These are phyloP conservation scores for Aureobasidium uvarum DNA, from an alignment of 2,329 filamentous ascomycete genomes.

Conservation along the genomic window DNA sequence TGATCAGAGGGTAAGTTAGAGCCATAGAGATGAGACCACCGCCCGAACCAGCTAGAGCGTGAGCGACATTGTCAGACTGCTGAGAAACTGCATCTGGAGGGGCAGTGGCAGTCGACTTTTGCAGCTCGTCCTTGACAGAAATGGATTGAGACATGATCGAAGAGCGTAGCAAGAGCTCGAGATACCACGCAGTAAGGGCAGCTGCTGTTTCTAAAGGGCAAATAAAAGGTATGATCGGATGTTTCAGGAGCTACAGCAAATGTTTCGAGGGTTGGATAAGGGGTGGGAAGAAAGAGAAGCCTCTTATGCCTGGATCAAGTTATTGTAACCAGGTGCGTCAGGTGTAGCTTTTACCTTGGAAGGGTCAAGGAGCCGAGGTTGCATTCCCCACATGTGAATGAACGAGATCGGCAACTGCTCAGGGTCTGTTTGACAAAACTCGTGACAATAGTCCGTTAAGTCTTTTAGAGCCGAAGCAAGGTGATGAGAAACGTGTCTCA, in stretches of 20 bases:
- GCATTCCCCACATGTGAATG: constrained; percentile 23
- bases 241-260: background rate
- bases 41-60: constrained; percentile 84
- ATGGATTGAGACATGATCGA: constrained; percentile 43
- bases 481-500: too few relatives aligned
- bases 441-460: constrained; percentile 6
- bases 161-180: background rate
- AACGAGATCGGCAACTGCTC: constrained; percentile 14
- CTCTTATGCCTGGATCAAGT: constrained; percentile 20
- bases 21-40: constrained; percentile 95
- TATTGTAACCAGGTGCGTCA: constrained; percentile 20
- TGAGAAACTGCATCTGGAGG: constrained; percentile 63
- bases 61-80: constrained; percentile 94
- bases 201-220: background rate
- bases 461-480: background rate
- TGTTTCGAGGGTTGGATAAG: background rate
- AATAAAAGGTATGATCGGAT: background rate
- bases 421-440: constrained; percentile 14
- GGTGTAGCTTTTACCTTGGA: constrained; percentile 21
- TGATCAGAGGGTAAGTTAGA: constrained; percentile 96
- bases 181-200: background rate
- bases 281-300: background rate
- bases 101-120: constrained; percentile 28
- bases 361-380: constrained; percentile 14
- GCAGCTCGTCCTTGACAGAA: constrained; percentile 34